Base-by-base conservation (phyloP, 345 rosid species). In the Orychophragmus violaceus region DNA sequence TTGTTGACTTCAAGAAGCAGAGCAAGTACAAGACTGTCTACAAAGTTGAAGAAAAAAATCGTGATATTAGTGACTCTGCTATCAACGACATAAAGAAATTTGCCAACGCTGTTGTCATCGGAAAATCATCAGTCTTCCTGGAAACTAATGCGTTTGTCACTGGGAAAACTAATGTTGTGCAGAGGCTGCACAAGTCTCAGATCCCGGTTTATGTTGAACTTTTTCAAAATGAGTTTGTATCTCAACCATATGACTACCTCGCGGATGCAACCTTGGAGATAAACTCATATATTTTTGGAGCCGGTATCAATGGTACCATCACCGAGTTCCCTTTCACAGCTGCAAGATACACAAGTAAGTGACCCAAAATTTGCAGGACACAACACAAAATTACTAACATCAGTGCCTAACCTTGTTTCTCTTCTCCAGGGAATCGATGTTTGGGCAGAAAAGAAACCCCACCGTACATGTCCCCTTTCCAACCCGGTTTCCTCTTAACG, bases 171-270 rank as follows among this genome's bases (percentile, higher is more conserved):
- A 19, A 82, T 23, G 74, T 83, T 12, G 83, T 85, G 29, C 2
- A 68, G 36, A 84, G 25, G 56, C 73, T 91, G 8, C 69, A n/a
- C n/a, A n/a, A n/a, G n/a, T n/a, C n/a, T n/a, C n/a, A n/a, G n/a
- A n/a, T n/a, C n/a, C n/a, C n/a, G n/a, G n/a, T n/a, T n/a, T n/a
- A n/a, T n/a, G n/a, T n/a, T n/a, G n/a, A n/a, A n/a, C n/a, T n/a
- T n/a, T n/a, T n/a, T n/a, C n/a, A n/a, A n/a, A n/a, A n/a, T n/a
- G n/a, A n/a, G n/a, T n/a, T n/a, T n/a, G n/a, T 77, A 8, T 85
- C 90, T 64, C 96, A 85, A 63, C 68, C 92, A 33, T 91, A 76
- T 90, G 96, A 91, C 71, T 87, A 79, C 78, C 83, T 85, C 63
- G 66, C 98, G 0, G 96, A 91, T 59, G 64, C 89, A 11, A 87